phyloP scores from a whole-genome alignment of 2,329 filamentous ascomycete genomes.

The Sordariomycetes sp. region DNA sequence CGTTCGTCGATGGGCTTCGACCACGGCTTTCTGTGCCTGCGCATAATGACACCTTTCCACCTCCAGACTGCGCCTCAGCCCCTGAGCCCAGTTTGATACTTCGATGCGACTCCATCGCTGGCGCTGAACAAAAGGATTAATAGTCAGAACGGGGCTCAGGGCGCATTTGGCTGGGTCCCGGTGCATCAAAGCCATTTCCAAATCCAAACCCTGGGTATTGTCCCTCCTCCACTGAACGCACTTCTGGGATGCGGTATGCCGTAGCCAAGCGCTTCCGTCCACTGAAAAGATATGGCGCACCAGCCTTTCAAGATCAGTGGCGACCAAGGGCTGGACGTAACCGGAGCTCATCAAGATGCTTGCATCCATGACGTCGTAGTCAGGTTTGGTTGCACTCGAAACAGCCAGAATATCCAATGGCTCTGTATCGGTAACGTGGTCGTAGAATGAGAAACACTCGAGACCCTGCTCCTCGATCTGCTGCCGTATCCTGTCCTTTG shows the following conservation, averaged over 20 bases:
- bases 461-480: slow-evolving; percentile 50
- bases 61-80: slow-evolving; percentile 23
- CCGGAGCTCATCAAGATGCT: slow-evolving; percentile 88
- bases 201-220: slow-evolving; percentile 5
- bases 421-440: slow-evolving; percentile 13
- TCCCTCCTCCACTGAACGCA: slow-evolving; percentile 59
- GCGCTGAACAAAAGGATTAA: slow-evolving; percentile 8
- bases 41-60: slow-evolving; percentile 13
- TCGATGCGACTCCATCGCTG: slow-evolving; percentile 21
- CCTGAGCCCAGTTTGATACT: slow-evolving; percentile 25
- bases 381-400: slow-evolving; percentile 62
- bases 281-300: slow-evolving; percentile 69
- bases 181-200: slow-evolving; percentile 7
- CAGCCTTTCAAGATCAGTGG: slow-evolving; percentile 63
- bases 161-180: slow-evolving; percentile 4
- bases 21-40: not conserved
- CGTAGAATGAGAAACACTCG: slow-evolving; percentile 57
- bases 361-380: slow-evolving; percentile 82
- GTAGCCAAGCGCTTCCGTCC: slow-evolving; percentile 70
- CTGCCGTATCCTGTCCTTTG: slow-evolving; percentile 51
- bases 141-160: slow-evolving; percentile 5
- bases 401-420: slow-evolving; percentile 56
- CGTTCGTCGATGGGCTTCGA: not conserved
- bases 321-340: slow-evolving; percentile 71
- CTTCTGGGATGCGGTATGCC: slow-evolving; percentile 76